Evolutionary conservation across 192 early-diverging fungal species (phyloP), one percentile per base, ranked within the genome.

Genomic region (Funneliformis geosporum): DNA sequence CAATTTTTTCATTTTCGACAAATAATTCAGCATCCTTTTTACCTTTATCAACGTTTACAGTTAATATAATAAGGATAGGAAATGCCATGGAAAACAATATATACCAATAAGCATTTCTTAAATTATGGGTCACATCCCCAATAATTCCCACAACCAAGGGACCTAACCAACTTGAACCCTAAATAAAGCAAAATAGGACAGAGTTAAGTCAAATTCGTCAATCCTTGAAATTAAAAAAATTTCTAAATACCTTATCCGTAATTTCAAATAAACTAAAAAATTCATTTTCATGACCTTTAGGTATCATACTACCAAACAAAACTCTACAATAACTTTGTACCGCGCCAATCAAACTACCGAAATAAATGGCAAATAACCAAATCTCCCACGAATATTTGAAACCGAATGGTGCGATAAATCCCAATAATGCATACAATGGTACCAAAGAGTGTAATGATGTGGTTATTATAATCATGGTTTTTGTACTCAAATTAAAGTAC

Each of bases 201-300:
- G 33, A 33, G 33, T 33, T 33, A 33, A 2, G 33, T 33, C 33
- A 55, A 50, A 21, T 33, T 33, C 27, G 3, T 38, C 8, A 33
- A 27, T 55, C 23, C 18, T 23, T 27, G 25, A 67, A 38, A 18
- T 9, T 47, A 21, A 33, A 55, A 18, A 12, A 10, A 10, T 88
- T 91, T 11, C 85, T 80, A 0, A 82, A 84, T 4, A 91, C 91
- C 80, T 93, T 93, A 83, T 94, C 91, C 9, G 90, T 91, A 77
- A 91, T 85, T 69, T 88, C 91, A 79, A 89, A 94, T 8, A 94
- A 75, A 28, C 86, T 87, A 79, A 93, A 94, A 84, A 94, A 93
- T 80, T 92, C 83, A 14, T 89, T 85, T 69, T 93, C 93, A 50
- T 84, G 86, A 33, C 92, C 92, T 42, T 84, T 86, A 4, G 93